phyloP scores from a whole-genome alignment of 495 filamentous ascomycete species.

The Aspergillus biplanus region DNA sequence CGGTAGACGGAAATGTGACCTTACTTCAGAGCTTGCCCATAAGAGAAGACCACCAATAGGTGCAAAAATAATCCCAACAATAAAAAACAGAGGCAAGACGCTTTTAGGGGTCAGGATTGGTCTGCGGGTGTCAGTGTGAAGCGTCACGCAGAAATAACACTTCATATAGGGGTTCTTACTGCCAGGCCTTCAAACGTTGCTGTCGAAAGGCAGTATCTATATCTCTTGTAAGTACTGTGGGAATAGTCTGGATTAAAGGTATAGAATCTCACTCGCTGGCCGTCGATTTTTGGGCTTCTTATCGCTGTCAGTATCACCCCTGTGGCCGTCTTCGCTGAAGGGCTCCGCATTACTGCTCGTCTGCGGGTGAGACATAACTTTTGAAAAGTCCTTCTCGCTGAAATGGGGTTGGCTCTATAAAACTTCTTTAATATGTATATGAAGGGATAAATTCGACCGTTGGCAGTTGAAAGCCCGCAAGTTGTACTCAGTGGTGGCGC shows the following conservation, averaged over 20 bases:
- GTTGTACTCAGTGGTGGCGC: constrained; percentile 11
- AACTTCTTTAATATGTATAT: not conserved
- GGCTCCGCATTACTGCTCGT: constrained; percentile 46
- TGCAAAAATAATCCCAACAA: constrained; percentile 82
- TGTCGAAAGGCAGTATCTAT: constrained; percentile 90
- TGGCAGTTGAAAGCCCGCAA: not conserved
- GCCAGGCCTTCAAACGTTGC: constrained; percentile 92
- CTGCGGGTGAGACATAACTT: constrained; percentile 53
- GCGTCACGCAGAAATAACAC: constrained; percentile 5
- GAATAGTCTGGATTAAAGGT: constrained; percentile 11
- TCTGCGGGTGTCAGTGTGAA: constrained; percentile 41
- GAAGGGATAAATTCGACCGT: not conserved
- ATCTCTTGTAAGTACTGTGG: constrained; percentile 14
- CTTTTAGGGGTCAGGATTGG: constrained; percentile 93
- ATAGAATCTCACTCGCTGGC: constrained; percentile 70
- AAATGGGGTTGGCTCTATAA: not conserved
- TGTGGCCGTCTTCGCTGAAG: constrained; percentile 52
- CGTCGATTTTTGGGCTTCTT: constrained; percentile 86
- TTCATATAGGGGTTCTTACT: constrained; percentile 57
- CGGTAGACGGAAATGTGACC: constrained; percentile 14
- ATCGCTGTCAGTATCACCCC: constrained; percentile 46
- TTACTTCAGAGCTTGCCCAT: constrained; percentile 77
- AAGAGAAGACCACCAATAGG: constrained; percentile 83
- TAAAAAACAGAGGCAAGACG: constrained; percentile 87
- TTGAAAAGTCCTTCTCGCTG: not conserved